Evolutionary conservation across 768 basidiomycete genomes (phyloP), one percentile per base, ranked within the genome.

Genomic region (Boletus fagicola): DNA sequence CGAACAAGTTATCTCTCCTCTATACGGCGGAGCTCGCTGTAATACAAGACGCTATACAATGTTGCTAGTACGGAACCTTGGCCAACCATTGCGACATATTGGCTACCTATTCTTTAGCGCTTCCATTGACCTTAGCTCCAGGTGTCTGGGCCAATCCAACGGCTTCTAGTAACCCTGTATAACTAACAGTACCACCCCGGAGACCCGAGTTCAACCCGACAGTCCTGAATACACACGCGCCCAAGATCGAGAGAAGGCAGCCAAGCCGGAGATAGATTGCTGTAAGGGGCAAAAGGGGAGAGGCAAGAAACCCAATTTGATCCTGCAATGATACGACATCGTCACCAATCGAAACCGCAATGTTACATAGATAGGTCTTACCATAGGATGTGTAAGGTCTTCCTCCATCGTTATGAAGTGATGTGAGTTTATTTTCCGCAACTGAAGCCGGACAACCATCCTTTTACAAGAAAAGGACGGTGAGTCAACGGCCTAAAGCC

Each of bases 301-400:
- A 53, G 28, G 65, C 67, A 1, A 69, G 0, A 24, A 64, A 38
- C 5, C 65, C 63, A 45, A 68, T 43, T 38, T 60, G 67, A 43
- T 65, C 68, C 68, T 70, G 30, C 20, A 47, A 42, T 24, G 7
- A 44, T n/a, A 43, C 6, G 22, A 13, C 33, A 36, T 39, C 20
- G 20, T 68, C 47, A 59, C 18, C 28, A 22, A 26, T 22, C 33
- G 4, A 38, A 46, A 39, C 33, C 33, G 6, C 31, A 38, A 12
- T 2, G 16, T 9, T 30, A 43, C 18, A 33, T 13, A 11, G 18
- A 38, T 4, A 16, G 4, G 42, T 28, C 61, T 20, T 54, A 80
- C 83, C 57, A 82, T 80, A 3, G 84, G 77, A 61, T 82, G 81
- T 59, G 80, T 81, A 54, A 83, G 79, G 63, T 86, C 83, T 62